Base-by-base conservation (phyloP, 495 filamentous ascomycete species). In the Penicillium goetzii region DNA sequence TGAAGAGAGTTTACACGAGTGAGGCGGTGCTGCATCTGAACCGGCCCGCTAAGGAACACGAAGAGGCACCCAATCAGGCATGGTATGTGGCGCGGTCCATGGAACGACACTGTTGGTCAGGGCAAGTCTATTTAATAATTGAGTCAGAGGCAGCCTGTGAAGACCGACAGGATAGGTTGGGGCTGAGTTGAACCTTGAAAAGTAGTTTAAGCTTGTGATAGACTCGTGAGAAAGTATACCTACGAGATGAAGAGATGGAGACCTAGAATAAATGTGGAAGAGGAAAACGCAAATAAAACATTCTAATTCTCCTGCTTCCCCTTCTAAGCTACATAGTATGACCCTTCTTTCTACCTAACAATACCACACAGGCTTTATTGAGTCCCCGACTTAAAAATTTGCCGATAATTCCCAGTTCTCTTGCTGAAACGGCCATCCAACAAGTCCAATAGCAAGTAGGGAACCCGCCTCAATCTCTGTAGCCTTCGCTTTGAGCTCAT, bases 401-500 rank as follows among this genome's bases (percentile, higher is more conserved):
- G 47, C 43, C 19, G 15, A 17, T 3, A 30, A 11, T 28, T 51
- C 25, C 47, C 47, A 51, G 47, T 30, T 15, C 0, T 14, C 32
- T 34, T 34, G 10, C 4, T 33, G 38, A 30, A 63, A 63, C 3
- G 61, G 61, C 61, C 61, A 63, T 34, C 61, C 61, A 5, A 26
- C 49, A 26, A 63, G 61, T 15, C 61, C 55, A 47, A 59, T 63
- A 7, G 2, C 43, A 32, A 63, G 49, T 1, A 26, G 11, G 7
- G n/a, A 23, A 38, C 56, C 58, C 3, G 8, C 38, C 43, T 59
- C 85, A 56, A 80, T 81, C 30, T 72, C 70, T 11, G 78, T 75
- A 45, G 89, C 74, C 82, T 84, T 88, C 4, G 73, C 74, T 66
- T 80, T 77, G 14, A 83, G 78, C 64, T 87, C 87, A 6, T 74